Evolutionary conservation across 495 filamentous ascomycete species (phyloP).

Genomic region (Tuber borchii): DNA sequence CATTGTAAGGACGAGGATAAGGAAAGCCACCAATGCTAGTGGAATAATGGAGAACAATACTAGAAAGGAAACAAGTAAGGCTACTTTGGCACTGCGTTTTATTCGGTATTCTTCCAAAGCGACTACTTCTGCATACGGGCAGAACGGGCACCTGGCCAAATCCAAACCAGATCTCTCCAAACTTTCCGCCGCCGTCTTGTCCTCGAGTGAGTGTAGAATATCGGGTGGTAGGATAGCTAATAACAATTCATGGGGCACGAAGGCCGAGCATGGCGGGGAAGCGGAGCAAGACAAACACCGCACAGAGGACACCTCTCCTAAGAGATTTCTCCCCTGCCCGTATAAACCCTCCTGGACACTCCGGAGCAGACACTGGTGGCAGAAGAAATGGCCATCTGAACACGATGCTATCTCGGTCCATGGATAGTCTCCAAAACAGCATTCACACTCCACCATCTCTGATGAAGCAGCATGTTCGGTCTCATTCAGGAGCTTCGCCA

Average conservation of each 20-base stretch:
- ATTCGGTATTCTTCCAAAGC: slow-evolving; percentile 59
- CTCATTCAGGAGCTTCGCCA: slow-evolving; percentile 70
- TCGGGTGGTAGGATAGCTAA: slow-evolving; percentile 62
- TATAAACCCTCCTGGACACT: slow-evolving; percentile 78
- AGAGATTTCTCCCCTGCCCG: slow-evolving; percentile 79
- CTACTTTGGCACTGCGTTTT: slow-evolving; percentile 44
- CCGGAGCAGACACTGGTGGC: slow-evolving; percentile 73
- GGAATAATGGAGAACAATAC: slow-evolving; percentile 40
- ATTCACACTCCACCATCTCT: slow-evolving; percentile 76
- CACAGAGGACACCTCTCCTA: slow-evolving; percentile 62
- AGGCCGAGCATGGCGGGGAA: slow-evolving; percentile 61
- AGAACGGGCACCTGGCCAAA: slow-evolving; percentile 84
- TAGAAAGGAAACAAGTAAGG: slow-evolving; percentile 43
- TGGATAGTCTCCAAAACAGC: slow-evolving; percentile 70
- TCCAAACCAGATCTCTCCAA: slow-evolving; percentile 64
- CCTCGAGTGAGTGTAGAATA: slow-evolving; percentile 63
- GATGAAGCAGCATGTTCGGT: slow-evolving; percentile 59
- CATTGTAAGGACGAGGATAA: background rate
- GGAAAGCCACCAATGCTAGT: slow-evolving; percentile 6
- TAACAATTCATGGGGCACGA: slow-evolving; percentile 61
- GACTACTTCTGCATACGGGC: slow-evolving; percentile 80
- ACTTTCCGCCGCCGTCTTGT: slow-evolving; percentile 64
- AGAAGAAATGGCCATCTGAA: slow-evolving; percentile 69
- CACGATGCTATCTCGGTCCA: slow-evolving; percentile 82
- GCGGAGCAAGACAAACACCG: slow-evolving; percentile 68